Conservation (phyloP, 2,329 filamentous ascomycete genomes). For the Zopfia rhizophila region DNA sequence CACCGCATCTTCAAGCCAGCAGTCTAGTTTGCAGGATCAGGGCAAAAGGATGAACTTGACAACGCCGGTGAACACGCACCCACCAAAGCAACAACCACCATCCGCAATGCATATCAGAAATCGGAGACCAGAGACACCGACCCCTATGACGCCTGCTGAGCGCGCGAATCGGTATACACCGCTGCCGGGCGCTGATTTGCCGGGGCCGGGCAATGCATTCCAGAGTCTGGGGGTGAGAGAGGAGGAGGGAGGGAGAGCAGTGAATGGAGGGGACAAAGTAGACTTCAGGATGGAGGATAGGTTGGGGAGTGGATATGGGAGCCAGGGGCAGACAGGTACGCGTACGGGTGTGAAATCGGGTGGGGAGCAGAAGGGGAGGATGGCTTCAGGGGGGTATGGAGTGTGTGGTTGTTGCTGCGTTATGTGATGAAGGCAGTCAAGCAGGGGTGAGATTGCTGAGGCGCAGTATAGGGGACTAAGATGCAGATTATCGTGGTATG, state of each 20-base stretch:
- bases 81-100: too few relatives aligned
- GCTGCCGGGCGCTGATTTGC: conserved; percentile 33
- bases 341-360: background rate
- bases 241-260: conserved; percentile 26
- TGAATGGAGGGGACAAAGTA: conserved; percentile 1
- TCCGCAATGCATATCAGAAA: too few relatives aligned
- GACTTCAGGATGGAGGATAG: conserved; percentile 2
- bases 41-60: too few relatives aligned
- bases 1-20: too few relatives aligned
- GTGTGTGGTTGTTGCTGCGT: conserved; percentile 24
- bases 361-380: background rate
- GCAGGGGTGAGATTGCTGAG: background rate
- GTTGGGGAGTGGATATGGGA: background rate
- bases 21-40: too few relatives aligned
- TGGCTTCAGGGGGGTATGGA: conserved; percentile 1
- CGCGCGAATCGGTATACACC: background rate
- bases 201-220: conserved; percentile 28
- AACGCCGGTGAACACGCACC: too few relatives aligned
- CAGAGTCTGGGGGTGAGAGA: conserved; percentile 25
- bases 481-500: background rate
- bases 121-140: conserved; percentile 1
- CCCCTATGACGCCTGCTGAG: conserved; percentile 6
- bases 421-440: conserved; percentile 27
- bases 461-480: too few relatives aligned
- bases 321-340: too few relatives aligned